Evolutionary conservation across 2,329 filamentous ascomycete species (phyloP).

Genomic region (Aureobasidium sp.): DNA sequence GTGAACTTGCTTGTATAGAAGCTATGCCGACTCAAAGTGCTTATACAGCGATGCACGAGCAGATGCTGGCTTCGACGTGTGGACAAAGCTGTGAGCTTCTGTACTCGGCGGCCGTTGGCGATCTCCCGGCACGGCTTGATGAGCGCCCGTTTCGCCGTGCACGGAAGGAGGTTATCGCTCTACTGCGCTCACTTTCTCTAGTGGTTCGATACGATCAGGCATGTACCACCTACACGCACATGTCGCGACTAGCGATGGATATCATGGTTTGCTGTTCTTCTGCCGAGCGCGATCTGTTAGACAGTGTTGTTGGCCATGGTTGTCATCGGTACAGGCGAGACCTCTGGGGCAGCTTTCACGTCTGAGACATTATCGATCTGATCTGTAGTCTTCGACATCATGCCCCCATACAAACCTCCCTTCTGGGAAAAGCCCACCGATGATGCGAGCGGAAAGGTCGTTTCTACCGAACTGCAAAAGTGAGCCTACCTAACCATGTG

Average conservation of each 20-base stretch:
- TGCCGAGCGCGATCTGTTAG: not conserved
- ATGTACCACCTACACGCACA: not conserved
- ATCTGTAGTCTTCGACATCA: not conserved
- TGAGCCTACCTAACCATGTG: not conserved
- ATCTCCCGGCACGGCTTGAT: not conserved
- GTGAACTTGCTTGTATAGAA: too few species aligned
- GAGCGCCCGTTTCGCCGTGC: not conserved
- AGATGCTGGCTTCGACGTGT: not conserved
- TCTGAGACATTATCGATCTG: conserved; percentile 2
- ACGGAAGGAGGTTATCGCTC: not conserved
- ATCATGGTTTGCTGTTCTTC: not conserved
- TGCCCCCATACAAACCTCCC: not conserved
- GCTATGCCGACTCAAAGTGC: too few species aligned
- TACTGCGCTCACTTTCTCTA: not conserved
- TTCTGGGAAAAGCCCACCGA: not conserved
- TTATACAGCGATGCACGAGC: too few species aligned
- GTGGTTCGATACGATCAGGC: not conserved
- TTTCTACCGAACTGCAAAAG: not conserved
- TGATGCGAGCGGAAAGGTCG: not conserved
- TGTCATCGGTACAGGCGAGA: not conserved
- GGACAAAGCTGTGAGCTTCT: not conserved
- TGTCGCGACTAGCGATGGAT: not conserved
- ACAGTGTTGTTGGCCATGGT: not conserved
- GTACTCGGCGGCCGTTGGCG: not conserved
- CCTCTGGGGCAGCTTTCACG: not conserved